These are phyloP conservation scores for Salix koriyanagi DNA, from an alignment of 345 rosid genomes.

Conservation along the genomic window DNA sequence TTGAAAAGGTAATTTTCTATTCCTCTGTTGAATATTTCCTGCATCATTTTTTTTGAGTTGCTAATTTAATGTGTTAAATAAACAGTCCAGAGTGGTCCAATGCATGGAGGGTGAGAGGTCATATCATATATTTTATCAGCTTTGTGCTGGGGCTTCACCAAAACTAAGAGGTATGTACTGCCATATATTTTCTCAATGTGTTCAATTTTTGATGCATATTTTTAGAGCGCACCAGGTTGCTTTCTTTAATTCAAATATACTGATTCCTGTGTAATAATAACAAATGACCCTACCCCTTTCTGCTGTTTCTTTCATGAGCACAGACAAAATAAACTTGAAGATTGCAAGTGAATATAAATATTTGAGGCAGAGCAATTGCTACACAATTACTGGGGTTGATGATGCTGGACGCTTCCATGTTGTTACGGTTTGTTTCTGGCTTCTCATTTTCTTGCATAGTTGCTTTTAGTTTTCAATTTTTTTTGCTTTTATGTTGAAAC, in stretches of 20 bases:
- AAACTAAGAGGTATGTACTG: constrained; percentile 60
- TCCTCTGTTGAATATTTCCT: constrained; percentile 5
- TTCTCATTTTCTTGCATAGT: constrained; percentile 3
- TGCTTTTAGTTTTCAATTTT: constrained; percentile 6
- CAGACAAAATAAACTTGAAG: constrained; percentile 84
- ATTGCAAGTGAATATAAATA: constrained; percentile 72
- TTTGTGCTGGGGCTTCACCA: constrained; percentile 88
- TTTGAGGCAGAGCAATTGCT: constrained; percentile 84
- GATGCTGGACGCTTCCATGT: constrained; percentile 67
- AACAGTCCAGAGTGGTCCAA: constrained; percentile 99
- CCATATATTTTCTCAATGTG: background rate
- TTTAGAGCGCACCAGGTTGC: too few species aligned
- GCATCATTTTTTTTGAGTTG: constrained; percentile 6
- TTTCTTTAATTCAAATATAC: too few species aligned
- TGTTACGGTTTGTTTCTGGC: constrained; percentile 53
- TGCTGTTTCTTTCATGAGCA: constrained; percentile 5
- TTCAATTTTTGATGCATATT: background rate
- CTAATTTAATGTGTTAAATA: constrained; percentile 26
- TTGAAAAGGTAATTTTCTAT: constrained; percentile 75
- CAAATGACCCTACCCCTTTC: background rate
- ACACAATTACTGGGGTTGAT: constrained; percentile 68
- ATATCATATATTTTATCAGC: constrained; percentile 98
- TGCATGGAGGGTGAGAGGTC: constrained; percentile 96
- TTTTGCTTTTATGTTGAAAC: background rate
- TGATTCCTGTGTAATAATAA: too few species aligned